Evolutionary conservation across 441 rosid genomes (phyloP), one percentile per base, ranked within the genome.

Genomic region (Melastoma candidum): DNA sequence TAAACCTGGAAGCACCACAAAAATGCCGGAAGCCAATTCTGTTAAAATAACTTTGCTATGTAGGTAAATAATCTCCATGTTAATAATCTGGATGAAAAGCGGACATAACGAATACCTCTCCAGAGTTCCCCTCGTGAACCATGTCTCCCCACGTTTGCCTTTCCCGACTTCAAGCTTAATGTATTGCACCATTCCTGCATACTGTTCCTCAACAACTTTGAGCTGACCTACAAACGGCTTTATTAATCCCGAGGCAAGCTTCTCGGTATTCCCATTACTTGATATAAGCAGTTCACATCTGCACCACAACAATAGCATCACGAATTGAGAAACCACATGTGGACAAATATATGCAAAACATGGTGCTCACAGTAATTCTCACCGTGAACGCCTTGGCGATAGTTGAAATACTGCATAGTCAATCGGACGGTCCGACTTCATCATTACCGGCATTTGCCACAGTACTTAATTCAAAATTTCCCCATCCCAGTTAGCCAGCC

Each of bases 101-200:
- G 41, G 60, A 46, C 41, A 48, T 11, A 39, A 44, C 66, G 48
- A 53, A 65, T 68, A 93, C 99, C 99, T 87, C 73, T 94, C 95
- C 53, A 94, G 84, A 11, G 97, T 90, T 70, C 95, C 97, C 79
- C 87, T 94, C 0, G 96, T 87, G 76, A 94, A 90, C 94, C 96
- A 90, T 52, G 74, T 59, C 63, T 77, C 77, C 11, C 81, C 79
- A 81, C 79, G 59, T 66, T 71, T 69, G 26, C 29, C 53, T 61
- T 71, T 72, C 48, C 80, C 84, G 56, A 73, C 90, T 65, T 87
- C 82, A 46, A 90, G 92, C 78, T 71, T 87, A 59, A 94, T 74
- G 41, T 83, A 75, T 60, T 69, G 84, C 68, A 63, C 83, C 11
- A 83, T 72, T 44, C 48, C 58, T n/a, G 81, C 79, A 51, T 78